Evolutionary conservation across 139 green algal genomes (phyloP).

Genomic region (Yamagishiella unicocca): DNA sequence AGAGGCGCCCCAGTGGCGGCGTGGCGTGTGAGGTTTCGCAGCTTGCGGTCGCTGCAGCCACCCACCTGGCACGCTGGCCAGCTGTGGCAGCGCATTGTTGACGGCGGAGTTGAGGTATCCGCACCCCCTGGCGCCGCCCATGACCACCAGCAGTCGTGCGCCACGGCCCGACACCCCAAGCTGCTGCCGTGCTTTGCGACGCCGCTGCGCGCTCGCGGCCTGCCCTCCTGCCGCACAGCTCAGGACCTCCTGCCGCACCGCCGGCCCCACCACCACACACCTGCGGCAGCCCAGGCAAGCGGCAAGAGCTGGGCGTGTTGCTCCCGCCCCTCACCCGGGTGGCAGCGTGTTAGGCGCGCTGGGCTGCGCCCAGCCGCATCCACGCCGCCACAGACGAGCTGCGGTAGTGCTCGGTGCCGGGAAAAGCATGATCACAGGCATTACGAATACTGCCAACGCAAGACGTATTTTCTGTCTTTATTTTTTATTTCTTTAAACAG

Average conservation of each 20-base stretch:
- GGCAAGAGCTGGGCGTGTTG: neutral
- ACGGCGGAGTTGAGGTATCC: constrained; percentile 22
- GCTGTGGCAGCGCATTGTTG: constrained; percentile 36
- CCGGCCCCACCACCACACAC: constrained; percentile 7
- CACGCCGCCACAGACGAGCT: no score
- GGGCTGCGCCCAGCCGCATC: no score
- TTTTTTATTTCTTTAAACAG: no score
- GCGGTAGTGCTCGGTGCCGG: no score
- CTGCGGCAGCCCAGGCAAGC: neutral
- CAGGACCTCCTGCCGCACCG: neutral
- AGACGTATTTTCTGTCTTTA: no score
- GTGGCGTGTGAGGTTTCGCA: no score
- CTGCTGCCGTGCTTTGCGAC: neutral
- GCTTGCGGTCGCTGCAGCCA: no score
- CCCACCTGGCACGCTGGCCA: constrained; percentile 14
- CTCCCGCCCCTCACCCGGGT: no score
- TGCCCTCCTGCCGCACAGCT: neutral
- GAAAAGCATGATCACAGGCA: no score
- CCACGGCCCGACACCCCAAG: neutral
- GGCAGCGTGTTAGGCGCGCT: no score
- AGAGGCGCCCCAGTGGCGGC: no score
- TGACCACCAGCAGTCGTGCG: constrained; percentile 24
- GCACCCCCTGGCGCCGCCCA: constrained; percentile 19
- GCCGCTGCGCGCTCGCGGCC: neutral
- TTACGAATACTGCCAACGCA: no score